Evolutionary conservation across 2,329 filamentous ascomycete species (phyloP), one percentile per base, ranked within the genome.

Genomic region (Laburnicola sp.): DNA sequence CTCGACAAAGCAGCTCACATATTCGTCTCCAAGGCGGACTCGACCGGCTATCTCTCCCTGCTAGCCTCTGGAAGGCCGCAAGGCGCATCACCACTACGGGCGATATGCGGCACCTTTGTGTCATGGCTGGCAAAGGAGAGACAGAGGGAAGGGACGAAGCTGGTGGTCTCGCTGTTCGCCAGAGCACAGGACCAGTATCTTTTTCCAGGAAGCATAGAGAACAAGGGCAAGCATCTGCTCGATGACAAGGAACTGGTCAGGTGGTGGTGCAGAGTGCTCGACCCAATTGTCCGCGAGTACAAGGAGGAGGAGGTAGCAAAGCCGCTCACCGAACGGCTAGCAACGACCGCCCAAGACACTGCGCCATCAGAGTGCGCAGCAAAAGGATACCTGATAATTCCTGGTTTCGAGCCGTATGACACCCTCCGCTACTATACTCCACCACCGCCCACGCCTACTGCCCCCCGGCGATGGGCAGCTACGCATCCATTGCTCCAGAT

Each of bases 21-120:
- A 47, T 99, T 99, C 70, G 87, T 99, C 23, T 93, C 92, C 57
- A 99, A 99, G 74, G 94, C 94, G 42, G 94, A 99, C 75, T 97
- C 94, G 7, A 97, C 93, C 0, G 94, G 95, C 23, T 95, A 91
- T 68, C 76, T 97, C 7, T 79, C 86, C 59, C 78, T 87, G 2
- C 76, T 92, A 31, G 76, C 82, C 16, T 76, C 89, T 0, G 82
- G 67, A 35, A 62, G 66, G 11, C 60, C 65, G 21, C 65, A 66
- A 40, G 57, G 58, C 25, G 86, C 11, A 82, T 94, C 89, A 3
- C 91, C 91, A 0, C 81, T 96, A 43, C 85, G 88, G 56, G 80
- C 85, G 28, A 82, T 95, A 38, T 87, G 86, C 41, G 84, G 85
- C 4, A 82, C 85, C 0, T 96, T 97, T 59, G 72, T 99, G 22